Base-by-base conservation (phyloP, 495 filamentous ascomycete species). In the Penicillium samsonianum region DNA sequence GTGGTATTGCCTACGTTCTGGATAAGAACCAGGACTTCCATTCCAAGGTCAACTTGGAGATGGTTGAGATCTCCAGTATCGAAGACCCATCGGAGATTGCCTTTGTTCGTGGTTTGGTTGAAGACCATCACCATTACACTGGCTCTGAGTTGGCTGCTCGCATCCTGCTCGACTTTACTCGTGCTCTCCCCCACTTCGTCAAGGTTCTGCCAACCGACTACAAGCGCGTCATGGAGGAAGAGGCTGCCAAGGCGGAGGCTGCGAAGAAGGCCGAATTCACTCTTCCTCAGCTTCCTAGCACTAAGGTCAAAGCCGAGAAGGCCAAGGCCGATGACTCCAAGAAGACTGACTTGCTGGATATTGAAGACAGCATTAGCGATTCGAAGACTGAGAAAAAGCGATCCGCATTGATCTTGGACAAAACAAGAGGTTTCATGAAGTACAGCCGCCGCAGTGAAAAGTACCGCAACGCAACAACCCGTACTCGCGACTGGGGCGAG, bases 101-200 rank as follows among this genome's bases (percentile, higher is more conserved):
- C 43, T 97, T 87, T 65, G 84, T 99, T 20, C 90, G 94, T 52
- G 91, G 94, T 52, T 78, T 98, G 58, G 91, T 99, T 58, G 94
- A 99, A 74, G 94, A 99, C 65, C 94, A 99, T 67, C 95, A 97
- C 73, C 94, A 99, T 70, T 99, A 98, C 80, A 99, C 94, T 42
- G 94, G 94, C 59, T 99, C 94, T 23, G 94, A 97, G 78, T 82
- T 96, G 46, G 94, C 94, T 19, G 96, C 96, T 61, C 90, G 95
- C 60, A 89, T 97, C 60, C 81, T 99, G 11, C 82, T 98, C n/a
- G 94, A 99, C 77, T 99, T 98, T 78, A 96, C 84, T 71, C 86
- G 93, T 53, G 95, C 94, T 37, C 86, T 99, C 35, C 87, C 86
- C 26, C 87, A 91, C 58, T 96, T 99, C 65, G 83, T 97, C 75